phyloP scores from a whole-genome alignment of 2,329 filamentous ascomycete genomes.

The Fusarium lyarnte region DNA sequence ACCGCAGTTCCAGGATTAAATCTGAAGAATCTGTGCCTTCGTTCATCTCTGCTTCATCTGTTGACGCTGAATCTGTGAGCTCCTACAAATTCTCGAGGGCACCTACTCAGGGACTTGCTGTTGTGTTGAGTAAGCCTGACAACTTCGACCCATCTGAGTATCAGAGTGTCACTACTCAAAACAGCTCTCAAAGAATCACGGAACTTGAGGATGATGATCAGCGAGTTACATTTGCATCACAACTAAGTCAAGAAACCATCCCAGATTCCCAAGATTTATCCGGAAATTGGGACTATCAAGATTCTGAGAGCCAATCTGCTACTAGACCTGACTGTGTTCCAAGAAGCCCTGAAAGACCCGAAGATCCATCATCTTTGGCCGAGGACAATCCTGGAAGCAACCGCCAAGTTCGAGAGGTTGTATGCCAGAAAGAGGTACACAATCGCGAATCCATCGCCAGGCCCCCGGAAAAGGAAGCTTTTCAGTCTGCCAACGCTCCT shows the following conservation, averaged over 20 bases:
- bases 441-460: background rate
- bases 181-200: conserved; percentile 43
- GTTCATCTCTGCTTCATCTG: conserved; percentile 42
- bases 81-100: conserved; percentile 11
- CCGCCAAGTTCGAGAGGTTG: background rate
- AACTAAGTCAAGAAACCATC: conserved; percentile 51
- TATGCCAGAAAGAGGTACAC: background rate
- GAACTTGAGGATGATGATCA: conserved; percentile 50
- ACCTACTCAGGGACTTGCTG: conserved; percentile 34
- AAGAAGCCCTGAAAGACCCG: background rate
- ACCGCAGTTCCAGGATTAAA: conserved; percentile 36
- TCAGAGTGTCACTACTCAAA: conserved; percentile 46
- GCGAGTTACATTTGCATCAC: conserved; percentile 43
- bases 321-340: background rate
- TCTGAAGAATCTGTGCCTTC: conserved; percentile 45
- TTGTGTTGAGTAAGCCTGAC: conserved; percentile 46
- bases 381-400: background rate
- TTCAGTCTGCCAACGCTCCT: background rate
- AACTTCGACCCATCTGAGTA: conserved; percentile 51
- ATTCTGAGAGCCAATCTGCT: conserved; percentile 2
- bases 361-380: background rate
- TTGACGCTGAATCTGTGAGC: conserved; percentile 32
- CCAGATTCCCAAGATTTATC: conserved; percentile 56
- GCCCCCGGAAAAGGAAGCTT: background rate
- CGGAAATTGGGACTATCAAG: conserved; percentile 35